Evolutionary conservation across 352 stramenopile genomes (phyloP).

Genomic region (Albugo candida): DNA sequence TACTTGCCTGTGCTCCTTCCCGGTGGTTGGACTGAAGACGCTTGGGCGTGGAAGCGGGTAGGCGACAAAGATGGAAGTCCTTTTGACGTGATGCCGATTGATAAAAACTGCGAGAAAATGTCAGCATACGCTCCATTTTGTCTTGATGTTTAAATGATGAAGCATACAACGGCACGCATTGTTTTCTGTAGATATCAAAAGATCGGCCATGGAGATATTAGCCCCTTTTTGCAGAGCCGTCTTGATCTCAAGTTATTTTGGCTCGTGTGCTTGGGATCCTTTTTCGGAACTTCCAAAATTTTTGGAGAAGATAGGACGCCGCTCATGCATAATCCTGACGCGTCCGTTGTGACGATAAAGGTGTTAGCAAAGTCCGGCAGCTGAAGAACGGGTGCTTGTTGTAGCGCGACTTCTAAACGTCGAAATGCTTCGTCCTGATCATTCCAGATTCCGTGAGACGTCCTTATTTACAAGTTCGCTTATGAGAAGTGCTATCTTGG

Average conservation of each 20-base stretch:
- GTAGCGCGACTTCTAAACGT: not conserved
- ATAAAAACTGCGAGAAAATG: slow-evolving; percentile 6
- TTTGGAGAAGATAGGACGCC: not conserved
- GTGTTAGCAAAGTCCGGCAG: slow-evolving; percentile 4
- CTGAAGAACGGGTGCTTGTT: slow-evolving; percentile 5
- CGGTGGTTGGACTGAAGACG: no score
- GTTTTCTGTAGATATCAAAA: slow-evolving; percentile 3
- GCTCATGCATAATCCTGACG: slow-evolving; percentile 1
- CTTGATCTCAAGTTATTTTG: not conserved
- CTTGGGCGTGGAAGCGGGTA: slow-evolving; percentile 1
- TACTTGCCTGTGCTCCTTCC: no score
- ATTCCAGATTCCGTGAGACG: not conserved
- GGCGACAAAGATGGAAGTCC: slow-evolving; percentile 2
- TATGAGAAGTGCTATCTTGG: slow-evolving; percentile 4
- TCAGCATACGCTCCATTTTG: slow-evolving; percentile 5
- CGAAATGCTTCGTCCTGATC: slow-evolving; percentile 4
- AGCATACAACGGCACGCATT: slow-evolving; percentile 7
- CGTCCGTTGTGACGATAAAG: slow-evolving; percentile 5
- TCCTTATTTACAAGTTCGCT: slow-evolving; percentile 1
- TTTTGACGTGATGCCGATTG: slow-evolving; percentile 4
- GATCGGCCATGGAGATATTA: slow-evolving; percentile 1
- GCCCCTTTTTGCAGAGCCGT: slow-evolving; percentile 2
- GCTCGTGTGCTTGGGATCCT: not conserved
- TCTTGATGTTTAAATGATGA: slow-evolving; percentile 1
- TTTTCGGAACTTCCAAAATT: slow-evolving; percentile 1